These are phyloP conservation scores for Saitozyma sp. DNA, from an alignment of 768 basidiomycete genomes.

Conservation along the genomic window DNA sequence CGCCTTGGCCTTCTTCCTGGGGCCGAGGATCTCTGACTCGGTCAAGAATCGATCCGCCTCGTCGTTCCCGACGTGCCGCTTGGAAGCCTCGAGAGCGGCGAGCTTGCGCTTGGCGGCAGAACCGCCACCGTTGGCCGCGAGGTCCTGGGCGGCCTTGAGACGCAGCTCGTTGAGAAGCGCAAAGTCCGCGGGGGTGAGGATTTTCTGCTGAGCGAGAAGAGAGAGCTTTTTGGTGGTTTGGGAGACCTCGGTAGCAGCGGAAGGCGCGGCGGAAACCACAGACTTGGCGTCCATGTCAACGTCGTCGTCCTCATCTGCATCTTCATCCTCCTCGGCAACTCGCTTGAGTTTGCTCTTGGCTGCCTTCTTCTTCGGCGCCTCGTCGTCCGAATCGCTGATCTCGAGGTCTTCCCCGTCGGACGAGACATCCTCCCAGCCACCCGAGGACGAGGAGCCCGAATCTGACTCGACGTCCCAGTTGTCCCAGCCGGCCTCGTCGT, in stretches of 20 bases:
- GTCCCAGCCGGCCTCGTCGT: slow-evolving; percentile 73
- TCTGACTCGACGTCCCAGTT: slow-evolving; percentile 77
- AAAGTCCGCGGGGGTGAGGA: slow-evolving; percentile 96
- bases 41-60: slow-evolving; percentile 69
- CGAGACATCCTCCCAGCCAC: slow-evolving; percentile 76
- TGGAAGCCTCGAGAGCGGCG: slow-evolving; percentile 71
- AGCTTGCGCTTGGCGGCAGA: slow-evolving; percentile 85
- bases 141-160: slow-evolving; percentile 70
- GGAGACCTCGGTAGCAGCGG: slow-evolving; percentile 38
- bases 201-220: slow-evolving; percentile 58
- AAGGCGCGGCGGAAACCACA: slow-evolving; percentile 43
- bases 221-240: slow-evolving; percentile 47
- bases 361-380: slow-evolving; percentile 53
- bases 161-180: slow-evolving; percentile 84
- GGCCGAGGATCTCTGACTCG: slow-evolving; percentile 88
- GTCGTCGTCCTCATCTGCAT: slow-evolving; percentile 41
- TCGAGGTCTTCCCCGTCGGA: slow-evolving; percentile 70
- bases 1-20: slow-evolving; percentile 87
- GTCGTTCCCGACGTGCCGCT: slow-evolving; percentile 58
- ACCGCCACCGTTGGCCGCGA: slow-evolving; percentile 69
- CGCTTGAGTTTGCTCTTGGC: slow-evolving; percentile 18
- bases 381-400: slow-evolving; percentile 86
- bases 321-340: slow-evolving; percentile 19
- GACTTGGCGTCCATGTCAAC: slow-evolving; percentile 47
- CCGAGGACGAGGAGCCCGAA: slow-evolving; percentile 52